Evolutionary conservation across 768 basidiomycete genomes (phyloP).

Genomic region (Strobilomyces echinocephalus): DNA sequence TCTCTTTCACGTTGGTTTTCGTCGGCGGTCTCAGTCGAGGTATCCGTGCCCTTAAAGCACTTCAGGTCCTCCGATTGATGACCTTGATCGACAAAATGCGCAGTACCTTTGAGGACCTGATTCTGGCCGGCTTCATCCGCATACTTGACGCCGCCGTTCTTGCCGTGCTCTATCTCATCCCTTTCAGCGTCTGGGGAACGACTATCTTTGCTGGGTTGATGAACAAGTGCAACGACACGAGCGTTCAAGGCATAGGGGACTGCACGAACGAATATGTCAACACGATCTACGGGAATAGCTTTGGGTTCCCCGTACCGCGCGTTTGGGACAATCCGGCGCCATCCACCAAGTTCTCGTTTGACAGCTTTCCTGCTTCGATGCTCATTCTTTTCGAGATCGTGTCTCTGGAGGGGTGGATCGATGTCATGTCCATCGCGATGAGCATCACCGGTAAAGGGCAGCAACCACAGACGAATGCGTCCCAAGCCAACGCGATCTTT

Average conservation of each 20-base stretch:
- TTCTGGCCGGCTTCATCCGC: slow-evolving; percentile 78
- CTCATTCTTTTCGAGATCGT: slow-evolving; percentile 96
- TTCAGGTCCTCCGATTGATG: slow-evolving; percentile 84
- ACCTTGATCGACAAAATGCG: slow-evolving; percentile 86
- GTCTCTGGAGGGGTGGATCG: slow-evolving; percentile 95
- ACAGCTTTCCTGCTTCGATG: slow-evolving; percentile 75
- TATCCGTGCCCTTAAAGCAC: slow-evolving; percentile 80
- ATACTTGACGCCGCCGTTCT: slow-evolving; percentile 88
- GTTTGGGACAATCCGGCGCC: slow-evolving; percentile 87
- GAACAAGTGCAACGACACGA: slow-evolving; percentile 77
- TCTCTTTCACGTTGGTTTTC: slow-evolving; percentile 66
- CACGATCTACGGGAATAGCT: slow-evolving; percentile 54
- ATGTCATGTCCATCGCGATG: slow-evolving; percentile 80
- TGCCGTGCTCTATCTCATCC: slow-evolving; percentile 87
- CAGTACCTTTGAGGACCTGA: slow-evolving; percentile 77
- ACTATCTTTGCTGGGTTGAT: slow-evolving; percentile 87
- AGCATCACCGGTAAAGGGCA: slow-evolving; percentile 63
- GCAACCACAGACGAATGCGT: slow-evolving; percentile 69
- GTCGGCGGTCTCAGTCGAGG: slow-evolving; percentile 77
- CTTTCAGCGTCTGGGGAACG: slow-evolving; percentile 89
- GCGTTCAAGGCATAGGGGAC: slow-evolving; percentile 45
- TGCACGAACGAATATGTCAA: slow-evolving; percentile 75
- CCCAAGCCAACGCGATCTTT: slow-evolving; percentile 83
- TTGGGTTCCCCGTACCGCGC: slow-evolving; percentile 72
- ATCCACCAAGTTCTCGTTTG: slow-evolving; percentile 84